Percentiles rank a stretch among this genome's conserved stretches.
These are phyloP conservation scores for Oenanthe javanica DNA, from an alignment of 140 eudicot species.

Conservation along the genomic window DNA sequence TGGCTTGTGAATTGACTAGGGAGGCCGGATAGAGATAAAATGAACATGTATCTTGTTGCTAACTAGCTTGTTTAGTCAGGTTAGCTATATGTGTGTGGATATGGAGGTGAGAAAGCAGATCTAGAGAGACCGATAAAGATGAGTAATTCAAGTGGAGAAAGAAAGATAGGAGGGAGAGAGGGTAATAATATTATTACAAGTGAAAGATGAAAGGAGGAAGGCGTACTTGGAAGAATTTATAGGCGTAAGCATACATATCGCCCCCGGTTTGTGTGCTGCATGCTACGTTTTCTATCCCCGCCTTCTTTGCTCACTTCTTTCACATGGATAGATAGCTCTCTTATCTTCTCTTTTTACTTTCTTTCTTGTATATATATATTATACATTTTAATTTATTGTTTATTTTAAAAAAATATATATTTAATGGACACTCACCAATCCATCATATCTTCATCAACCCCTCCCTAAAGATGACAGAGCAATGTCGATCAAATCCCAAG, in stretches of 20 bases:
- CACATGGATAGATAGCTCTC: conserved; percentile 5
- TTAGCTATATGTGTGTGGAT: not conserved
- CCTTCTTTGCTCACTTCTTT: not conserved
- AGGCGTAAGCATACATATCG: conserved; percentile 20
- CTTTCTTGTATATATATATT: not conserved
- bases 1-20: not conserved
- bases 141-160: conserved; percentile 1
- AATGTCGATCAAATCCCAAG: too few species aligned
- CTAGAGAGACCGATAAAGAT: not conserved
- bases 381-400: too few species aligned
- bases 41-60: too few species aligned
- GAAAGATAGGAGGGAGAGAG: not conserved
- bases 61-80: too few species aligned
- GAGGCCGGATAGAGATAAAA: not conserved
- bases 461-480: too few species aligned
- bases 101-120: not conserved
- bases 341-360: not conserved
- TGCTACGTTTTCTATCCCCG: conserved; percentile 1
- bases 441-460: too few species aligned
- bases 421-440: too few species aligned
- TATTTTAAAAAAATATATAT: too few species aligned
- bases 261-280: conserved; percentile 14
- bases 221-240: not conserved
- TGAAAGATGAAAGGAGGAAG: conserved; percentile 1
- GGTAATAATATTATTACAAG: not conserved